Base-by-base conservation (phyloP, 2,329 filamentous ascomycete species). In the Pestalotiopsis sp. region DNA sequence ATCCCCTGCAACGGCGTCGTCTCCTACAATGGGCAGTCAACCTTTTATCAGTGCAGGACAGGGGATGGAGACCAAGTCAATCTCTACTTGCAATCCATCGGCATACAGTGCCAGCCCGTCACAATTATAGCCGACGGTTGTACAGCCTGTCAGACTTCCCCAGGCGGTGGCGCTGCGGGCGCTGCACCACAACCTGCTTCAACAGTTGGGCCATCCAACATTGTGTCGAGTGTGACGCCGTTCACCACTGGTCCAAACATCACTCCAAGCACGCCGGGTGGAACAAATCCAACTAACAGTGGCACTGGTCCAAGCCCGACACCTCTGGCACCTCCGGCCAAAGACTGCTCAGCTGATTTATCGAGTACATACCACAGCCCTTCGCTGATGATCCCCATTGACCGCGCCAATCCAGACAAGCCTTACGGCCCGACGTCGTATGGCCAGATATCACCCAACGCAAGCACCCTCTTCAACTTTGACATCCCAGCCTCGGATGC, bases 381-480 rank as follows among this genome's bases (percentile, higher is more conserved):
- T 12, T 45, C 49, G 17, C 64, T 70, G 31, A 52, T 92, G 74
- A 78, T 92, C 39, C 86, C 88, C 4, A 78, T 92, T 70, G 83
- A 89, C 79, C 85, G 84, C 3, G 78, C 82, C 17, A 79, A 84
- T 17, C 88, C 90, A 0, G 78, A 85, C 75, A 82, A 79, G 3
- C 80, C 86, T 0, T 79, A 80, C 58, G 89, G 89, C 14, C 88
- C 85, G 3, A 83, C 82, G 2, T 86, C 81, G 79, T 85, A 87
- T 71, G 90, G 88, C 66, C 83, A 84, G 12, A 81, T 91, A 49
- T 86, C 85, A 13, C 78, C 82, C 20, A 82, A 80, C 67, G 78
- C 87, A 63, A 87, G 86, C 11, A 86, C 86, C 13, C 86, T 92
- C 74, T 92, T 91, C 85, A 91, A 91, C 81, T 93, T 93, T 79